Conservation (phyloP, 169 alveolate genomes). For the Plasmodium malariae region DNA sequence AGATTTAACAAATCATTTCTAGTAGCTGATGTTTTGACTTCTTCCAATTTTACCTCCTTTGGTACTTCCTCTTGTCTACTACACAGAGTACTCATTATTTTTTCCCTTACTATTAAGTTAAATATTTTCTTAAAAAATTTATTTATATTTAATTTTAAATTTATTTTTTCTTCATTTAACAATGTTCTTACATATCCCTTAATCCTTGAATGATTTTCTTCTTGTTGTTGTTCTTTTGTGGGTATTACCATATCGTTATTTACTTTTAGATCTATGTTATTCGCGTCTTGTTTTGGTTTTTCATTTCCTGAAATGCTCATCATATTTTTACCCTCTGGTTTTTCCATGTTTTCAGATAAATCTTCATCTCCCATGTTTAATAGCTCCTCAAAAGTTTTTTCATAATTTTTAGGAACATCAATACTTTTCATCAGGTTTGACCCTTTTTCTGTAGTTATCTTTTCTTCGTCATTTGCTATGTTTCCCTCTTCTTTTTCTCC, state of each 20-base stretch:
- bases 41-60: not conserved
- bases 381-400: not conserved
- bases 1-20: no score
- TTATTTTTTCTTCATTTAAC: not conserved
- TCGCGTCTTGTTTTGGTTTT: not conserved
- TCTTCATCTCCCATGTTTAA: not conserved
- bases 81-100: conserved; percentile 37
- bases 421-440: not conserved
- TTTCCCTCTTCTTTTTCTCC: not conserved
- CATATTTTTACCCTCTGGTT: not conserved
- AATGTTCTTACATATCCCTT: conserved; percentile 7
- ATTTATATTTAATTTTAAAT: not conserved
- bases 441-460: not conserved
- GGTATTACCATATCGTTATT: not conserved
- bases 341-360: not conserved
- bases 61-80: not conserved
- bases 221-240: conserved; percentile 11
- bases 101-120: conserved; percentile 34
- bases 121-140: conserved; percentile 28
- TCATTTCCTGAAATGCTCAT: not conserved
- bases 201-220: conserved; percentile 5
- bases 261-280: not conserved
- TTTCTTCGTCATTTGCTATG: not conserved
- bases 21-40: not conserved
- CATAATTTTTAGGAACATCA: not conserved